These are phyloP conservation scores for Chaetomiaceae sp. DNA, from an alignment of 2,329 filamentous ascomycete species.

Conservation along the genomic window DNA sequence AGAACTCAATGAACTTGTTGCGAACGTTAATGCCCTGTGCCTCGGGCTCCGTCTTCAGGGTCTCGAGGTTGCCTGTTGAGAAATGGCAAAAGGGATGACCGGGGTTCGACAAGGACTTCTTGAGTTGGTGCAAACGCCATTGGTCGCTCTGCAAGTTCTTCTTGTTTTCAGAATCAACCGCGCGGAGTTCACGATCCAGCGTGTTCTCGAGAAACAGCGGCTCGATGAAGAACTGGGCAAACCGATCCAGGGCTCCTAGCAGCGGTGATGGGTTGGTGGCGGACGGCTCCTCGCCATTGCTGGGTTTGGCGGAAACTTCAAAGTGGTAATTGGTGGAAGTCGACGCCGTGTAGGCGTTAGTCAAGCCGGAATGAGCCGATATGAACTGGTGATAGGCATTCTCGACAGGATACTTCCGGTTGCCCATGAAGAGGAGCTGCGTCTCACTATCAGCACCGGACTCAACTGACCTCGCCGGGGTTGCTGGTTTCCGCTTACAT, in stretches of 20 bases:
- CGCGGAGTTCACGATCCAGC: conserved; percentile 77
- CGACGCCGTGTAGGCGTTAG: conserved; percentile 89
- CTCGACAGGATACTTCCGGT: conserved; percentile 92
- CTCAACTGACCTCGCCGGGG: background rate
- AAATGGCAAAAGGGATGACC: conserved; percentile 88
- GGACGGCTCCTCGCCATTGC: conserved; percentile 51
- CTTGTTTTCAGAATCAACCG: conserved; percentile 94
- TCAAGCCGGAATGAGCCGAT: conserved; percentile 80
- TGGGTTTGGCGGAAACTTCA: conserved; percentile 78
- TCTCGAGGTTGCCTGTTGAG: conserved; percentile 81
- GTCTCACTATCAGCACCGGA: conserved; percentile 4
- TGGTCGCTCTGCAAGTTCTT: conserved; percentile 90
- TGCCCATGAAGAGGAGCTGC: conserved; percentile 91
- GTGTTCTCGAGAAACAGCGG: conserved; percentile 82
- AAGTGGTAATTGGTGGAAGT: conserved; percentile 98
- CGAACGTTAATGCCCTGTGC: conserved; percentile 75
- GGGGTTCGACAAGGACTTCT: conserved; percentile 81
- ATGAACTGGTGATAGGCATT: conserved; percentile 96
- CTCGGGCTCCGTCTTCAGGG: conserved; percentile 76
- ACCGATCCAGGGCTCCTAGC: conserved; percentile 79
- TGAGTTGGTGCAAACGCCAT: conserved; percentile 82
- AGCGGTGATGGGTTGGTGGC: conserved; percentile 55
- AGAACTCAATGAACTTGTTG: conserved; percentile 88
- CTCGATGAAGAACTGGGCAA: conserved; percentile 88
- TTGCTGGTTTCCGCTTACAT: conserved; percentile 45